These are phyloP conservation scores for Adansonia grandidieri DNA, from an alignment of 441 rosid genomes.

Conservation along the genomic window DNA sequence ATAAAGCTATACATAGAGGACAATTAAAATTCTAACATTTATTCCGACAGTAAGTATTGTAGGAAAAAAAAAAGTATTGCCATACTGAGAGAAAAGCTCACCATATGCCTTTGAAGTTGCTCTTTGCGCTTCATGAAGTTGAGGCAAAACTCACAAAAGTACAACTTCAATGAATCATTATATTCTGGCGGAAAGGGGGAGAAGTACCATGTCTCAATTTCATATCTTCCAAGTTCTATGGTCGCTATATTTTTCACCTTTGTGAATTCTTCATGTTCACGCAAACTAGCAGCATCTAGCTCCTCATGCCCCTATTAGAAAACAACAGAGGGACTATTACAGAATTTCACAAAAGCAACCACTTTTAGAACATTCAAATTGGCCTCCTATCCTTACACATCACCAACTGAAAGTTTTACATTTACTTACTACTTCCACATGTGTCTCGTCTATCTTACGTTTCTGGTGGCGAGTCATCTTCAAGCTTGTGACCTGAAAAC, in stretches of 20 bases:
- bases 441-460: constrained; percentile 98
- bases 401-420: not conserved
- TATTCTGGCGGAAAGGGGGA: constrained; percentile 99
- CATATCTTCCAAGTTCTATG: constrained; percentile 97
- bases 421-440: constrained; percentile 71
- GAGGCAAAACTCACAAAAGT: constrained; percentile 99
- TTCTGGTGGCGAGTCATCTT: constrained; percentile 99
- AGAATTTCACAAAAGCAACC: not conserved
- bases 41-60: not conserved
- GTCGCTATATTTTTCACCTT: constrained; percentile 98
- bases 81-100: constrained; percentile 45
- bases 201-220: constrained; percentile 99
- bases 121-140: constrained; percentile 99
- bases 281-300: constrained; percentile 99
- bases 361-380: constrained; percentile 1
- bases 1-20: not conserved
- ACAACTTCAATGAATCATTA: constrained; percentile 91
- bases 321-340: not conserved
- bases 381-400: not conserved
- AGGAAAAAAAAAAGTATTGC: not conserved
- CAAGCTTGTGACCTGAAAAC: constrained; percentile 82
- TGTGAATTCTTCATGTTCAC: constrained; percentile 98
- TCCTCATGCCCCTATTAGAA: constrained; percentile 85
- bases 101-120: constrained; percentile 99
- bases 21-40: not conserved